Percentiles rank a stretch among this genome's conserved stretches.
Conservation (phyloP, 768 basidiomycete species). For the Lentinula sp. region DNA sequence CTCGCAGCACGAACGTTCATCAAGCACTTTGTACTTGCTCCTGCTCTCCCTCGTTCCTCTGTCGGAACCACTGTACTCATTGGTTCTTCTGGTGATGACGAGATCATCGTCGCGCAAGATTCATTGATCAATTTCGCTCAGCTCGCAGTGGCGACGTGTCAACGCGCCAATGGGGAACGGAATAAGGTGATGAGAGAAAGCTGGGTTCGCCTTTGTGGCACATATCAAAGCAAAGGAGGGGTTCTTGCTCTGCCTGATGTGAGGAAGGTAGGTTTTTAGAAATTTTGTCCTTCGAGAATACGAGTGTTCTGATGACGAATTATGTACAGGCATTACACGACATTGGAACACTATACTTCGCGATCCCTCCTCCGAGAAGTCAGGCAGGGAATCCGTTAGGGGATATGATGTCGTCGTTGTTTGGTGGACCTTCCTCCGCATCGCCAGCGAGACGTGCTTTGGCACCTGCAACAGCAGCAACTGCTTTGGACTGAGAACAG, state of each 20-base stretch:
- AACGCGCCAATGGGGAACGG: conserved; percentile 76
- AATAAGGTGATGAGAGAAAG: conserved; percentile 71
- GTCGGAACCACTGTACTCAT: conserved; percentile 42
- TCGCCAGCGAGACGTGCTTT: conserved; percentile 37
- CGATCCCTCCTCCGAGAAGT: conserved; percentile 70
- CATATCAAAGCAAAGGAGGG: conserved; percentile 72
- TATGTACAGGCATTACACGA: conserved; percentile 53
- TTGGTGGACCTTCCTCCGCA: conserved; percentile 59
- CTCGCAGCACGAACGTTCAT: conserved; percentile 94
- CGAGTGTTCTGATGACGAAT: neutral
- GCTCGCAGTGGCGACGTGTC: conserved; percentile 82
- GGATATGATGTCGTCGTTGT: conserved; percentile 84
- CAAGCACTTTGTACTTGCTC: conserved; percentile 61
- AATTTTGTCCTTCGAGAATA: neutral
- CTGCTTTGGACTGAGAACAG: conserved; percentile 36
- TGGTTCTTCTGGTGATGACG: conserved; percentile 40
- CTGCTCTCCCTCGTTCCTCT: conserved; percentile 37
- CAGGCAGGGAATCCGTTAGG: conserved; percentile 77
- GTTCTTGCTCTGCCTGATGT: conserved; percentile 55
- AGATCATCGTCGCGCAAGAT: conserved; percentile 72
- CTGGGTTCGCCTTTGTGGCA: conserved; percentile 81
- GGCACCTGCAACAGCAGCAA: conserved; percentile 31
- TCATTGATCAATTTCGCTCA: conserved; percentile 84
- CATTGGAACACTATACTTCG: conserved; percentile 75
- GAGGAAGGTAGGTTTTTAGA: conserved; percentile 44